phyloP scores from a whole-genome alignment of 2,329 filamentous ascomycete genomes.

The Penicillium digitatum region DNA sequence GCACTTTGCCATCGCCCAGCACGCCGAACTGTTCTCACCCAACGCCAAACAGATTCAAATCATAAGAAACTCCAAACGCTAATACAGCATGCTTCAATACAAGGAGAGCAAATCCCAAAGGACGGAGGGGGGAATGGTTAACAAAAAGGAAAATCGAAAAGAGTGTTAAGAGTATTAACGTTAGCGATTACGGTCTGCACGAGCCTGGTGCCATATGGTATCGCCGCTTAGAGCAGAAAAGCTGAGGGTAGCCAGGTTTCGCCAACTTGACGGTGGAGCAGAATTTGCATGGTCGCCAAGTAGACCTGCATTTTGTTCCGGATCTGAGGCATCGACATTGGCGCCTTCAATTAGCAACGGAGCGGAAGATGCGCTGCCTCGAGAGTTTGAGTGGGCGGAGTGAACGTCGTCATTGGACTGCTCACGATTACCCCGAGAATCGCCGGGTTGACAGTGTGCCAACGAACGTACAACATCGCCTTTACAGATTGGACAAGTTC shows the following conservation, averaged over 20 bases:
- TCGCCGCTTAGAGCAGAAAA: conserved; percentile 47
- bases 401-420: conserved; percentile 44
- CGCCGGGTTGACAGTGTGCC: conserved; percentile 41
- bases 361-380: conserved; percentile 49
- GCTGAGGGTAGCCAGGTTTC: conserved; percentile 43
- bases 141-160: conserved; percentile 9
- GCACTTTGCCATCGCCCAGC: conserved; percentile 16
- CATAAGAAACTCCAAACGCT: conserved; percentile 28
- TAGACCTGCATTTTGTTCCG: conserved; percentile 42
- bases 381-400: conserved; percentile 42
- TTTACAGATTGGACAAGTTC: conserved; percentile 99
- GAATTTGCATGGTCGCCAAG: conserved; percentile 33
- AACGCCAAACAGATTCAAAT: conserved; percentile 28
- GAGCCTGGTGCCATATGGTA: conserved; percentile 43
- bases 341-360: conserved; percentile 46
- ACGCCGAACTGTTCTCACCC: conserved; percentile 19
- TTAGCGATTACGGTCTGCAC: conserved; percentile 40
- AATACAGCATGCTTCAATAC: conserved; percentile 30
- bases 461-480: conserved; percentile 77
- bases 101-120: conserved; percentile 15
- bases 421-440: conserved; percentile 33
- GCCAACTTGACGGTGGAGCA: conserved; percentile 40
- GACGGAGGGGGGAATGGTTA: conserved; percentile 1
- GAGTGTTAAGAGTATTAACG: conserved; percentile 14
- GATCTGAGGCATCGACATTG: conserved; percentile 39